Percentiles rank a stretch among this genome's conserved stretches.
These are phyloP conservation scores for Tribonema minus DNA, from an alignment of 108 stramenopile genomes.

Conservation along the genomic window DNA sequence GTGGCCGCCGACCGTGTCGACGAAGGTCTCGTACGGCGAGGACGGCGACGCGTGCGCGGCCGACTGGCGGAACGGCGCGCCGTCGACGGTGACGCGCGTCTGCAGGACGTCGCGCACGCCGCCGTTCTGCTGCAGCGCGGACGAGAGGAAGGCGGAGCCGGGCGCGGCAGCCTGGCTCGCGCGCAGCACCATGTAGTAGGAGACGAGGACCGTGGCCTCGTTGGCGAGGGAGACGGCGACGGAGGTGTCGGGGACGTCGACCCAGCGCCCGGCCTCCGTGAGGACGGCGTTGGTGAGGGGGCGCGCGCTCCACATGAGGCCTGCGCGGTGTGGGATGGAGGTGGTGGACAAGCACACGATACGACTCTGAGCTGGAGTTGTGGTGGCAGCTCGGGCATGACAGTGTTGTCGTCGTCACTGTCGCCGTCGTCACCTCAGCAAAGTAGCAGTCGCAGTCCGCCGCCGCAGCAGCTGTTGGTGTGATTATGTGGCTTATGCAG, in stretches of 20 bases:
- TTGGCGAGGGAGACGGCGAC: slow-evolving; percentile 9
- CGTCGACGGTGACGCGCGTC: slow-evolving; percentile 29
- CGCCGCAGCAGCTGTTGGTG: background rate
- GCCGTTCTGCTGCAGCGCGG: slow-evolving; percentile 7
- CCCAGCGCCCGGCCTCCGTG: slow-evolving; percentile 22
- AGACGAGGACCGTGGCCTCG: slow-evolving; percentile 19
- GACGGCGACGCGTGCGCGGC: slow-evolving; percentile 17
- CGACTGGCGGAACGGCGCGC: slow-evolving; percentile 20
- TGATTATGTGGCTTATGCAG: background rate
- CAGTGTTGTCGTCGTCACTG: background rate
- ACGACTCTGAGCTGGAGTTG: too few species aligned
- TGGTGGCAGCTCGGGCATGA: background rate
- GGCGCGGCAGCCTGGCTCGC: slow-evolving; percentile 15
- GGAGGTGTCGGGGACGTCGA: slow-evolving; percentile 17
- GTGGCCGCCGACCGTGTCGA: slow-evolving; percentile 43
- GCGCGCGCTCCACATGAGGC: slow-evolving; percentile 45
- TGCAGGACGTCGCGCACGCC: slow-evolving; percentile 27
- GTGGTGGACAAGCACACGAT: too few species aligned
- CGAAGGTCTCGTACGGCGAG: slow-evolving; percentile 28
- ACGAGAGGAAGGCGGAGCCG: slow-evolving; percentile 5
- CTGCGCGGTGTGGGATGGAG: background rate
- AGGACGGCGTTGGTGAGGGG: slow-evolving; percentile 23
- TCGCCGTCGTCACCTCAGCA: background rate
- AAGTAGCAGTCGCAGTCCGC: background rate
- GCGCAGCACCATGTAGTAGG: slow-evolving; percentile 25